Evolutionary conservation across 805 yeast genomes (phyloP).

Genomic region (Ogataea nonfermentans): DNA sequence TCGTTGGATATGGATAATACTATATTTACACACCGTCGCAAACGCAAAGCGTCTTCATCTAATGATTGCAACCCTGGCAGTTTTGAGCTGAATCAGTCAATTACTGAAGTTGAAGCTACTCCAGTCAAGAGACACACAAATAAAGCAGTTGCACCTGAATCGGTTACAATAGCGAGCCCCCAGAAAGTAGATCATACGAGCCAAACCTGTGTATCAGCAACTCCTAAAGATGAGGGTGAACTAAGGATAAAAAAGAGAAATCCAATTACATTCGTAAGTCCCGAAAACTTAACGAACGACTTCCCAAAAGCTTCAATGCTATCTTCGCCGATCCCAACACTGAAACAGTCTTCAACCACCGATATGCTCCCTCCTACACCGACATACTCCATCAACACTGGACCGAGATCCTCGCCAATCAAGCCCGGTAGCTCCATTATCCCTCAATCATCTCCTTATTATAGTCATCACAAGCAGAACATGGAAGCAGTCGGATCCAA

Average conservation of each 20-base stretch:
- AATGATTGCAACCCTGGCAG: neutral
- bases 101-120: constrained; percentile 31
- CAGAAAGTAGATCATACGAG: no score
- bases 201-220: no score
- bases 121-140: constrained; percentile 24
- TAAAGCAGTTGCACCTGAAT: no score
- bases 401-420: constrained; percentile 24
- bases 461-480: constrained; percentile 14
- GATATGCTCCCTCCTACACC: neutral
- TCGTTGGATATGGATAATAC: constrained; percentile 3
- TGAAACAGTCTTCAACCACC: no score
- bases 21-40: constrained; percentile 23
- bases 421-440: constrained; percentile 37
- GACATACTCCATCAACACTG: neutral
- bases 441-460: constrained; percentile 39
- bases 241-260: no score
- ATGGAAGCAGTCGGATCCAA: neutral
- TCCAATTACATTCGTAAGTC: no score
- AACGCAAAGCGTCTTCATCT: constrained; percentile 10
- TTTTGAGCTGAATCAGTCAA: neutral
- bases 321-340: no score
- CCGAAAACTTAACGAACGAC: no score
- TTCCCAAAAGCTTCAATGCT: no score
- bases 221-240: no score
- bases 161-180: no score